Conservation (phyloP, 1,284 basidiomycete species). For the Tilletia setariae region DNA sequence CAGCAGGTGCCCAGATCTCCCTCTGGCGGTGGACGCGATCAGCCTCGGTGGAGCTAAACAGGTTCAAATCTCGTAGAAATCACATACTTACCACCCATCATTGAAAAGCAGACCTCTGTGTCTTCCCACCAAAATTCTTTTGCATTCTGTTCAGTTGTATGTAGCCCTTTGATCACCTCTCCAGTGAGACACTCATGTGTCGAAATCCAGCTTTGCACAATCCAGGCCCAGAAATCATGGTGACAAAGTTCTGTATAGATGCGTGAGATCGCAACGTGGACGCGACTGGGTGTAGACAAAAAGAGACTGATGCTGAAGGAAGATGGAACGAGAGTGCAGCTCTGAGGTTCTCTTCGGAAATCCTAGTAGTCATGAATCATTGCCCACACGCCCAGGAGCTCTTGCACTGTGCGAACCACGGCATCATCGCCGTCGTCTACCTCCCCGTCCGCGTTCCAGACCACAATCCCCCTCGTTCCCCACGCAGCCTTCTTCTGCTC, state of each 20-base stretch:
- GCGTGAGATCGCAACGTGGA: no score
- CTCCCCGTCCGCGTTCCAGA: constrained; percentile 9
- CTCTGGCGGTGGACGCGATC: not conserved
- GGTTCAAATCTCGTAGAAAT: not conserved
- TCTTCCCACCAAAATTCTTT: not conserved
- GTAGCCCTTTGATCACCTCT: not conserved
- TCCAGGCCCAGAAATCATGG: not conserved
- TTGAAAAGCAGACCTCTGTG: not conserved
- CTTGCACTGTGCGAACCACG: constrained; percentile 7
- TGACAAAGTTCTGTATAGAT: no score
- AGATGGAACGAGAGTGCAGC: not conserved
- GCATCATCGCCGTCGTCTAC: constrained; percentile 9
- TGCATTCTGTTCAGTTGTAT: no score
- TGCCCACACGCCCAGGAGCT: constrained; percentile 12
- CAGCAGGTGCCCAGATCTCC: not conserved
- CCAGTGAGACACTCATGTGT: not conserved
- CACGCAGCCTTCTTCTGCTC: not conserved
- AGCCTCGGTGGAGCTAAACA: not conserved
- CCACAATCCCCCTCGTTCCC: not conserved
- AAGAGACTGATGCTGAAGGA: no score
- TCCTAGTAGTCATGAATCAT: not conserved
- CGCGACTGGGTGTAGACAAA: not conserved
- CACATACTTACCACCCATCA: not conserved
- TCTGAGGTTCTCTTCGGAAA: not conserved
- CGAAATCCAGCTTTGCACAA: not conserved